Percentiles rank a stretch among this genome's conserved stretches.
Evolutionary conservation across 805 yeast genomes (phyloP).

Genomic region (Saturnispora serradocipensis): DNA sequence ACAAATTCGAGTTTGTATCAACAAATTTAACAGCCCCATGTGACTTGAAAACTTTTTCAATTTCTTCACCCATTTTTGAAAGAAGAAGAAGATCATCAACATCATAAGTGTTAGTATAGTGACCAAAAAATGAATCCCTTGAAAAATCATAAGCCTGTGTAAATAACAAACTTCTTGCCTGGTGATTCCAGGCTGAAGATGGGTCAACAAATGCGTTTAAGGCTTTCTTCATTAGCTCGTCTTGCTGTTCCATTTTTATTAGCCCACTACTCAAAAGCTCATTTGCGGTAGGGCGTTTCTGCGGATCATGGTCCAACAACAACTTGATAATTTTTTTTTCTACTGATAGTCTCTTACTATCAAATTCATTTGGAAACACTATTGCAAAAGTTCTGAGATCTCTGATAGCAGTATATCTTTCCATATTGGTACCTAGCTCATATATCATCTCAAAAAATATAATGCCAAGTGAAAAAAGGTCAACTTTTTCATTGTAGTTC

Average conservation of each 20-base stretch:
- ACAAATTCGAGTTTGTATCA: slow-evolving; percentile 56
- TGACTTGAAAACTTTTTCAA: slow-evolving; percentile 52
- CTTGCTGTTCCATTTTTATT: slow-evolving; percentile 84
- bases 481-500: slow-evolving; percentile 87
- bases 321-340: slow-evolving; percentile 62
- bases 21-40: slow-evolving; percentile 78
- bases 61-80: slow-evolving; percentile 48
- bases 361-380: slow-evolving; percentile 65
- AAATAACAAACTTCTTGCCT: slow-evolving; percentile 79
- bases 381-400: slow-evolving; percentile 50
- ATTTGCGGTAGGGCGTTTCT: slow-evolving; percentile 69
- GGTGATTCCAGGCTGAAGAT: slow-evolving; percentile 89
- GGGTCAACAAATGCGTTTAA: slow-evolving; percentile 79
- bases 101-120: slow-evolving; percentile 20
- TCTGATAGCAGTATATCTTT: slow-evolving; percentile 66
- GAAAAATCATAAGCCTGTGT: slow-evolving; percentile 80
- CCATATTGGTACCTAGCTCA: slow-evolving; percentile 86
- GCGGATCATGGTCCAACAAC: slow-evolving; percentile 73
- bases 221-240: slow-evolving; percentile 82
- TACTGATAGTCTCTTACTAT: slow-evolving; percentile 35
- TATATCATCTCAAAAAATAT: slow-evolving; percentile 94
- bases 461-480: slow-evolving; percentile 89
- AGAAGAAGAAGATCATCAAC: slow-evolving; percentile 46
- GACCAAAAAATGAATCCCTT: slow-evolving; percentile 75
- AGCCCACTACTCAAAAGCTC: slow-evolving; percentile 70